Evolutionary conservation across 2,329 filamentous ascomycete species (phyloP).

Genomic region (Diaporthe sp.): DNA sequence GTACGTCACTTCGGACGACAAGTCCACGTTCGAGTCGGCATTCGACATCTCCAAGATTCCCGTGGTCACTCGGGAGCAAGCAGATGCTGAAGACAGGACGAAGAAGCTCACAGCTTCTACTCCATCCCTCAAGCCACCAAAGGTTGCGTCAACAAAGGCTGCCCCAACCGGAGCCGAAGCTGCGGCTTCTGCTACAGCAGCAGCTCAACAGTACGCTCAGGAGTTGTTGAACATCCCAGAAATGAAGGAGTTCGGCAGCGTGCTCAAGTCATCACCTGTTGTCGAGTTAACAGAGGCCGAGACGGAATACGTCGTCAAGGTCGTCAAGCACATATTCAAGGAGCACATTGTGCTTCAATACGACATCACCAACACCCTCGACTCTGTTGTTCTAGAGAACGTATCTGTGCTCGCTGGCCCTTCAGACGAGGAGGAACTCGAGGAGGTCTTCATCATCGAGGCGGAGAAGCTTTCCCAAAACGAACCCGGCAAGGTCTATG

Average conservation of each 20-base stretch:
- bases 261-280: conserved; percentile 90
- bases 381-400: conserved; percentile 90
- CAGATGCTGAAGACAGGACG: conserved; percentile 93
- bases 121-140: conserved; percentile 93
- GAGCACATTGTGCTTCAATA: conserved; percentile 96
- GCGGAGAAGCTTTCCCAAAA: conserved; percentile 86
- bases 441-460: conserved; percentile 95
- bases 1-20: conserved; percentile 95
- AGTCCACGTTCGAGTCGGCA: conserved; percentile 83
- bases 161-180: conserved; percentile 79
- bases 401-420: conserved; percentile 87
- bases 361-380: conserved; percentile 96
- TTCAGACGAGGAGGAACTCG: conserved; percentile 83
- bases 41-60: conserved; percentile 95
- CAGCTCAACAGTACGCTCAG: conserved; percentile 89
- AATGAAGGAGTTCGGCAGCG: conserved; percentile 87
- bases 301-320: conserved; percentile 94
- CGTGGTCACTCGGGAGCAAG: conserved; percentile 94
- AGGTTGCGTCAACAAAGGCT: conserved; percentile 81
- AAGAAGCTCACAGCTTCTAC: conserved; percentile 97
- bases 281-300: conserved; percentile 96
- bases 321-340: conserved; percentile 98
- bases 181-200: conserved; percentile 81
- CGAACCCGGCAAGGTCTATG: conserved; percentile 93
- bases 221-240: conserved; percentile 91